Evolutionary conservation across 305 asterid genomes (phyloP).

Genomic region (Solanum chacoense): DNA sequence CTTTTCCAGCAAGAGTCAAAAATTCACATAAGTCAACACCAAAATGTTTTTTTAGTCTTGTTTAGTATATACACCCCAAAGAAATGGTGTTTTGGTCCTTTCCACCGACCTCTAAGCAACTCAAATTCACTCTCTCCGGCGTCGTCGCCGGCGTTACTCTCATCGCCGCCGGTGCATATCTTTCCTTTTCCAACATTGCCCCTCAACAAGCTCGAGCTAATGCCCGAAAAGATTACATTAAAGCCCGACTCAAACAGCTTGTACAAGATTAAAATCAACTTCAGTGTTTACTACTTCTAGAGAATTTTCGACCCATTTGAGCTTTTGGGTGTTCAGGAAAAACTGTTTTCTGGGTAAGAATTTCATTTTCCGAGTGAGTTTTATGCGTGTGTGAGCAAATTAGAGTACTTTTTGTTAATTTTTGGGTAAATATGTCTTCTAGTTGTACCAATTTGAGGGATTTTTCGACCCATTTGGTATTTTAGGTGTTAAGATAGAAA

Average conservation of each 20-base stretch:
- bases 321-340: not conserved
- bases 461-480: not conserved
- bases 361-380: not conserved
- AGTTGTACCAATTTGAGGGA: not conserved
- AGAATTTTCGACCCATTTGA: not conserved
- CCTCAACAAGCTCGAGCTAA: slow-evolving; percentile 58
- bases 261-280: slow-evolving; percentile 32
- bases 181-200: slow-evolving; percentile 46
- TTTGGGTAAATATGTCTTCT: not conserved
- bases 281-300: not conserved
- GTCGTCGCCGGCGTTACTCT: slow-evolving; percentile 31
- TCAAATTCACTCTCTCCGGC: slow-evolving; percentile 30
- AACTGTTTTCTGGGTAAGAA: not conserved
- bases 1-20: not conserved
- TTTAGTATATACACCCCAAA: not conserved
- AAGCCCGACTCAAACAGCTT: slow-evolving; percentile 47
- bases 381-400: not conserved
- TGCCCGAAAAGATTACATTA: slow-evolving; percentile 50
- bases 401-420: not conserved
- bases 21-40: not conserved
- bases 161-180: slow-evolving; percentile 40
- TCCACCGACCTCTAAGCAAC: slow-evolving; percentile 36
- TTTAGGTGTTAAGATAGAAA: not conserved
- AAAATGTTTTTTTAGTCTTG: not conserved
- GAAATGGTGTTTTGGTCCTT: slow-evolving; percentile 43